phyloP scores from a whole-genome alignment of 1,139 yeast genomes.

The Protomyces gravidus region DNA sequence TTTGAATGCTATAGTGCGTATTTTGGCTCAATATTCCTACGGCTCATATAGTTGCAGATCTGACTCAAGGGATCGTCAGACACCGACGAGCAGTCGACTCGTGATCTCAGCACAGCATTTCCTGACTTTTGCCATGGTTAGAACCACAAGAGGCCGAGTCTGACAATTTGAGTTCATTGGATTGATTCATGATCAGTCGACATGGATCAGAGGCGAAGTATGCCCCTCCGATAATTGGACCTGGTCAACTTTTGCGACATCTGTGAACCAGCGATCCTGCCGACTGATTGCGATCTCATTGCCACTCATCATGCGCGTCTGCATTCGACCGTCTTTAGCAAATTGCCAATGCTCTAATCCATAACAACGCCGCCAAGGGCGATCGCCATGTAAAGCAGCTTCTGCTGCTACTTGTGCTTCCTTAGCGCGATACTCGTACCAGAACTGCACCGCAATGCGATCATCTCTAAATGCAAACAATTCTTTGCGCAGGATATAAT shows the following conservation, averaged over 20 bases:
- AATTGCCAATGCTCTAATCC: slow-evolving; percentile 35
- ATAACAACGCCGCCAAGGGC: slow-evolving; percentile 33
- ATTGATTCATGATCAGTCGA: not conserved
- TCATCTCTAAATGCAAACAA: slow-evolving; percentile 32
- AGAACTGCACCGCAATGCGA: slow-evolving; percentile 34
- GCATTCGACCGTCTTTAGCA: slow-evolving; percentile 33
- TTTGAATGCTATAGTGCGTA: no score
- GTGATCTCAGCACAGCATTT: no score
- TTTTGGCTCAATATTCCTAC: no score
- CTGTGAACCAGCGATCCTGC: slow-evolving; percentile 32
- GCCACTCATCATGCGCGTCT: slow-evolving; percentile 34
- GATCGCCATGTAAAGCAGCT: not conserved
- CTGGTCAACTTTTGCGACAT: slow-evolving; percentile 28
- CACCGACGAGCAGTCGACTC: no score
- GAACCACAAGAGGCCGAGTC: no score
- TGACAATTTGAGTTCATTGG: no score
- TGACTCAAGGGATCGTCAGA: no score
- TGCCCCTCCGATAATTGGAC: slow-evolving; percentile 24
- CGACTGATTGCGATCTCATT: slow-evolving; percentile 31
- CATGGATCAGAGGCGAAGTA: not conserved
- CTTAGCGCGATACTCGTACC: slow-evolving; percentile 32
- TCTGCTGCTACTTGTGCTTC: slow-evolving; percentile 1
- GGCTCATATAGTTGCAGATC: no score
- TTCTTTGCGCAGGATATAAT: slow-evolving; percentile 33
- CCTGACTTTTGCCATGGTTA: no score